A percentile compares a stretch with the other conserved stretches of the same genome.
phyloP scores from a whole-genome alignment of 805 yeast genomes.

The Grigorovia yakushimaensis region DNA sequence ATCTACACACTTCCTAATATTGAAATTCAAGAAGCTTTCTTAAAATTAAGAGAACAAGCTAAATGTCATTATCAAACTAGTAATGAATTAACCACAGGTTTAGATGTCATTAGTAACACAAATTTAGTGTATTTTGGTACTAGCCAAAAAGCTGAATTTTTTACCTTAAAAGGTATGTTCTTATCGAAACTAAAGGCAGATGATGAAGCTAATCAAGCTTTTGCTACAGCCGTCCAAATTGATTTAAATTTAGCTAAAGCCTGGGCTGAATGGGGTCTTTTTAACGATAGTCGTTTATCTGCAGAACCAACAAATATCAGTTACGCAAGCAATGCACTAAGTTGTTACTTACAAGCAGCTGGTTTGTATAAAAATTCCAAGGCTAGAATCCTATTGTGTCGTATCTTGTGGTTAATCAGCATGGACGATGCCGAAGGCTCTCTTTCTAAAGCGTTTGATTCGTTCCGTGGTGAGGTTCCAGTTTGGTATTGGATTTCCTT shows the following conservation, averaged over 20 bases:
- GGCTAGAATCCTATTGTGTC: slow-evolving; percentile 75
- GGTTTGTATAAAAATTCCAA: slow-evolving; percentile 90
- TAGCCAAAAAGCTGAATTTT: slow-evolving; percentile 96
- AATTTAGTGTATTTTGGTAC: slow-evolving; percentile 93
- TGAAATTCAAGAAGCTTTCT: slow-evolving; percentile 95
- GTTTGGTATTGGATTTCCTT: slow-evolving; percentile 99
- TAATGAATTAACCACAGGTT: slow-evolving; percentile 83
- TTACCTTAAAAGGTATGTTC: slow-evolving; percentile 96
- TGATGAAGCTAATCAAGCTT: slow-evolving; percentile 95
- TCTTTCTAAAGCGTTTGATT: slow-evolving; percentile 77
- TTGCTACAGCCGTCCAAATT: slow-evolving; percentile 94
- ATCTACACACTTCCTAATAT: slow-evolving; percentile 94
- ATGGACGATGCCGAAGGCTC: slow-evolving; percentile 79
- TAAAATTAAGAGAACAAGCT: slow-evolving; percentile 93
- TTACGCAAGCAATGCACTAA: slow-evolving; percentile 86
- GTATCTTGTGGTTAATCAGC: slow-evolving; percentile 88
- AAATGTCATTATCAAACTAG: slow-evolving; percentile 93
- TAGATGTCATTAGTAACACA: slow-evolving; percentile 94
- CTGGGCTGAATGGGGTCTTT: slow-evolving; percentile 99
- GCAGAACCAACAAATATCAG: slow-evolving; percentile 73
- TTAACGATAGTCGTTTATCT: slow-evolving; percentile 79
- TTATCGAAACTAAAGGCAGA: slow-evolving; percentile 79
- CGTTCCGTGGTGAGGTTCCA: slow-evolving; percentile 91
- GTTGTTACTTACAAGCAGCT: slow-evolving; percentile 96
- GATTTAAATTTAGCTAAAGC: slow-evolving; percentile 93